Evolutionary conservation across 2,329 filamentous ascomycete genomes (phyloP).

Genomic region (Colletotrichum tabaci): DNA sequence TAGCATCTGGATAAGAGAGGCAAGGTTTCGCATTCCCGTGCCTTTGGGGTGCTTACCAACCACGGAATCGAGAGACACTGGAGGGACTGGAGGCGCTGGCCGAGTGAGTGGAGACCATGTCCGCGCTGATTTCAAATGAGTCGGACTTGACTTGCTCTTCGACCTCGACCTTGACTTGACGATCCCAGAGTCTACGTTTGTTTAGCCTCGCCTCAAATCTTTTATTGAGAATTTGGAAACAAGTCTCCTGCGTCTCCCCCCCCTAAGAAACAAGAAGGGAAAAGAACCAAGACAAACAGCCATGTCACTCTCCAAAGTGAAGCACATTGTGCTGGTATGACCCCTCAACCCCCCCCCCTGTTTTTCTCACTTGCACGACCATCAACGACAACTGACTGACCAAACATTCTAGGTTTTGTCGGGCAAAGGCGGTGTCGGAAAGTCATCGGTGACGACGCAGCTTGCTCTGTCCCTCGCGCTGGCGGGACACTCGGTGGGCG

Average conservation of each 20-base stretch:
- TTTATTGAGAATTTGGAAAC: background rate
- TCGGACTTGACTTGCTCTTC: conserved; percentile 21
- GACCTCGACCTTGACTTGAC: conserved; percentile 5
- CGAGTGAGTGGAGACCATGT: conserved; percentile 25
- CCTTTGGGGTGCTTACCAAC: conserved; percentile 35
- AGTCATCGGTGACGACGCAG: conserved; percentile 97
- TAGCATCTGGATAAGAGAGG: background rate
- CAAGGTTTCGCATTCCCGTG: background rate
- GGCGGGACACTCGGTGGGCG: conserved; percentile 89
- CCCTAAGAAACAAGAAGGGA: background rate
- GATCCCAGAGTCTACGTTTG: background rate
- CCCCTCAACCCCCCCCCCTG: conserved; percentile 6
- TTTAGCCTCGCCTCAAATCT: background rate
- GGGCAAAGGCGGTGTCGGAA: conserved; percentile 97
- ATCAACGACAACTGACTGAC: conserved; percentile 5
- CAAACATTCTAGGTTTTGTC: conserved; percentile 77
- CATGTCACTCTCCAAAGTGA: conserved; percentile 80
- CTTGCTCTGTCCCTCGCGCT: conserved; percentile 91
- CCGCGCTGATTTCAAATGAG: conserved; percentile 35
- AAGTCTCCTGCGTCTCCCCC: too few relatives aligned
- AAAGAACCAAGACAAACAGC: background rate
- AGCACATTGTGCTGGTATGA: conserved; percentile 82
- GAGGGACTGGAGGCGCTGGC: background rate
- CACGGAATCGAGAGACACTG: background rate
- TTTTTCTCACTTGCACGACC: conserved; percentile 9